phyloP scores from a whole-genome alignment of 1,139 yeast genomes.

The Hansenula lynferdii region DNA sequence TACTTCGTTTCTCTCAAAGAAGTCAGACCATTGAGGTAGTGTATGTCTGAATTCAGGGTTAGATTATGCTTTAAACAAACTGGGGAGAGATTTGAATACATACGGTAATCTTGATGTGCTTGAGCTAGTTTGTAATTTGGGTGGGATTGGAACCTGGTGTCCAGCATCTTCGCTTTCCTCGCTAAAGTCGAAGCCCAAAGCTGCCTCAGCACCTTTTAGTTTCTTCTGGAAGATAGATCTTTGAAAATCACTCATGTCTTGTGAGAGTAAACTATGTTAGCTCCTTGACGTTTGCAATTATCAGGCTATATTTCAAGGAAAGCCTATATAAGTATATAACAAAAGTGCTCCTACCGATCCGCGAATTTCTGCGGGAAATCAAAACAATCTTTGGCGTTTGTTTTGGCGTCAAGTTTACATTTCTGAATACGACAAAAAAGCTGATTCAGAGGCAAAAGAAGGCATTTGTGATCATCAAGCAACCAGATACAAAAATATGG shows the following conservation, averaged over 20 bases:
- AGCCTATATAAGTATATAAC: no score
- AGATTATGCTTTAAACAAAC: no score
- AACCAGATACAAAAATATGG: no score
- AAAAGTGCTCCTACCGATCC: no score
- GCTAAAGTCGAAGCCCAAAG: constrained; percentile 31
- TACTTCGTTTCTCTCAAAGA: constrained; percentile 30
- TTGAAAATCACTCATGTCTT: constrained; percentile 16
- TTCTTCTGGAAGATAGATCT: constrained; percentile 32
- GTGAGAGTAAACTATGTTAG: no score
- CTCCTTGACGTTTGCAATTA: no score
- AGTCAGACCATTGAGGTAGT: constrained; percentile 33
- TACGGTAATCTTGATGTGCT: constrained; percentile 5
- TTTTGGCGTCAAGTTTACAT: background rate
- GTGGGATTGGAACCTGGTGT: constrained; percentile 9
- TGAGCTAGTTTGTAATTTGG: constrained; percentile 1
- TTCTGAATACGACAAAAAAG: background rate
- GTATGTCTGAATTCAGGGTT: no score
- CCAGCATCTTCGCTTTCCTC: constrained; percentile 26
- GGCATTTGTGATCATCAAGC: background rate
- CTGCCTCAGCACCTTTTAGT: constrained; percentile 34
- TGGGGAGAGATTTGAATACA: no score
- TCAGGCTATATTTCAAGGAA: no score
- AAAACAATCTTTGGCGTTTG: background rate
- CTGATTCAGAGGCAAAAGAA: background rate
- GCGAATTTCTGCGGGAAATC: no score